Conservation (phyloP, 148 eudicot species). For the Agrostemma githago region DNA sequence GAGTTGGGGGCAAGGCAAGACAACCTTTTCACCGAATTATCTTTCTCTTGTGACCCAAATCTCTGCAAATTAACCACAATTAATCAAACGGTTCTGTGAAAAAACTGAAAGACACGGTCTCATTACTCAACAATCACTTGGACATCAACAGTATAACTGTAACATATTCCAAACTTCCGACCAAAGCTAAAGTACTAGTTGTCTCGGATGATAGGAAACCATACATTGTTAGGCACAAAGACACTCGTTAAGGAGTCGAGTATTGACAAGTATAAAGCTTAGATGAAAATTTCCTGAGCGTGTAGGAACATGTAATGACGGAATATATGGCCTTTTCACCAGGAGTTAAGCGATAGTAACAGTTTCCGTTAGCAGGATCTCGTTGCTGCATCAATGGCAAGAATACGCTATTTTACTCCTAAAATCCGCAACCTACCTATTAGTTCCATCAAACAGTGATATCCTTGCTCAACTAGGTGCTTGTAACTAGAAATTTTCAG, state of each 20-base stretch:
- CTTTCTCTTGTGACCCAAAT: conserved; percentile 77
- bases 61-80: conserved; percentile 38
- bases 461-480: neutral
- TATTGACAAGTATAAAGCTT: neutral
- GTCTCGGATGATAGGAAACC: neutral
- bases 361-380: neutral
- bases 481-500: neutral
- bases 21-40: conserved; percentile 51
- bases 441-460: neutral
- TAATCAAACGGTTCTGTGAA: neutral
- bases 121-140: neutral
- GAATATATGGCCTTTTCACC: neutral
- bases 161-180: neutral
- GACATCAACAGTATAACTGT: neutral
- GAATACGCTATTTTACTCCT: neutral
- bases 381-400: neutral
- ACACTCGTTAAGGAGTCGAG: neutral
- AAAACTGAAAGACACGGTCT: neutral
- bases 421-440: neutral
- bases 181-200: neutral
- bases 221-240: neutral
- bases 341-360: neutral
- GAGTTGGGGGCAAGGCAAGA: conserved; percentile 50
- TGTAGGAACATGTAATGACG: neutral
- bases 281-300: neutral